Evolutionary conservation across 148 eudicot species (phyloP).

Genomic region (Rhododendron molle): DNA sequence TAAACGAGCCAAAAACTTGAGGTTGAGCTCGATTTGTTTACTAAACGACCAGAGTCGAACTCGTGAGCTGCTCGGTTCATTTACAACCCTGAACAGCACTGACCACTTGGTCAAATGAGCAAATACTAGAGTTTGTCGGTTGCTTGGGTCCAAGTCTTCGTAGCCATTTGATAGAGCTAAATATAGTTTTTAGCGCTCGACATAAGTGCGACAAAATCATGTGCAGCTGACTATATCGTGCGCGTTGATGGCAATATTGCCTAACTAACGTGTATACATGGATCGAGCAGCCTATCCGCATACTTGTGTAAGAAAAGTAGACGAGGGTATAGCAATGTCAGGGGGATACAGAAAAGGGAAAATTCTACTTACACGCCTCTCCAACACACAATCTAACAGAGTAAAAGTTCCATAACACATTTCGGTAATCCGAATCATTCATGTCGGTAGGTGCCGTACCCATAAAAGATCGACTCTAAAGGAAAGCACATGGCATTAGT

Average conservation of each 20-base stretch:
- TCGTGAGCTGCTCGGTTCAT: too few species aligned
- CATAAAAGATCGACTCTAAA: not conserved
- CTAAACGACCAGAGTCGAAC: too few species aligned
- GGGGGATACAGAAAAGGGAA: not conserved
- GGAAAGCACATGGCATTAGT: not conserved
- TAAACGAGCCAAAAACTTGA: too few species aligned
- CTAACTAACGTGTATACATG: not conserved
- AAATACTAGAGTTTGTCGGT: not conserved
- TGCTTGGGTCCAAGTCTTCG: not conserved
- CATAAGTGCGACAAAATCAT: not conserved
- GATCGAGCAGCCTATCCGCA: not conserved
- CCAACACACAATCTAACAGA: not conserved
- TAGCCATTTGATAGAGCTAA: not conserved
- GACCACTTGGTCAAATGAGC: not conserved
- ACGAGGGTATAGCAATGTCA: not conserved
- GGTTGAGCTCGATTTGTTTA: too few species aligned
- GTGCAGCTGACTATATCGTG: not conserved
- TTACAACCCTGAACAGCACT: not conserved
- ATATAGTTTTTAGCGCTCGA: not conserved
- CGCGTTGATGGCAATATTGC: not conserved
- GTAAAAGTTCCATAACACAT: not conserved
- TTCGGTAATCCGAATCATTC: not conserved
- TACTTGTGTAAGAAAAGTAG: not conserved
- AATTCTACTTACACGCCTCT: not conserved
- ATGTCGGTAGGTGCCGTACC: not conserved